These are phyloP conservation scores for Talaromyces sp. DNA, from an alignment of 2,329 filamentous ascomycete species.

Conservation along the genomic window DNA sequence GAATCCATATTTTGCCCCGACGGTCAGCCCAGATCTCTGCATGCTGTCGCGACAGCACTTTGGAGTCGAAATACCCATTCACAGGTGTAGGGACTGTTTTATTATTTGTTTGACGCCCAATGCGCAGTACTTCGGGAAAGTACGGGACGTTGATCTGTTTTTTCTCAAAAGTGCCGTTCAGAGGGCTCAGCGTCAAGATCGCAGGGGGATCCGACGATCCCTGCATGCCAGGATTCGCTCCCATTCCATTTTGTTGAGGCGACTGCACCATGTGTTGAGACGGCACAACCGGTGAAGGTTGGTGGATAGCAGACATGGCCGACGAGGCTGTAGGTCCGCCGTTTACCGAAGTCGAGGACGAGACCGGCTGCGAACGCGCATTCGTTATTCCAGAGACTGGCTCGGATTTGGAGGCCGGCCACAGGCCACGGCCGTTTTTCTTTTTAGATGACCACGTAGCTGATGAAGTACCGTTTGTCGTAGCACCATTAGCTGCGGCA, in stretches of 20 bases:
- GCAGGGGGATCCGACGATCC: slow-evolving; percentile 60
- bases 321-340: slow-evolving; percentile 54
- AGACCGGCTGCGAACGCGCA: slow-evolving; percentile 58
- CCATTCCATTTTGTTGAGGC: slow-evolving; percentile 56
- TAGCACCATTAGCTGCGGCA: slow-evolving; percentile 31
- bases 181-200: slow-evolving; percentile 77
- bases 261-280: slow-evolving; percentile 67
- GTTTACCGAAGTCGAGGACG: slow-evolving; percentile 47
- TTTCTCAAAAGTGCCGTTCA: slow-evolving; percentile 94
- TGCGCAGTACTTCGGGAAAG: slow-evolving; percentile 86
- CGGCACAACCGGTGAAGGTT: slow-evolving; percentile 58
- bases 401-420: slow-evolving; percentile 63
- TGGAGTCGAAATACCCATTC: slow-evolving; percentile 97
- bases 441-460: slow-evolving; percentile 41
- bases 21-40: slow-evolving; percentile 91
- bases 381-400: slow-evolving; percentile 60
- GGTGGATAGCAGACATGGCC: slow-evolving; percentile 60
- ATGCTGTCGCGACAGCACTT: slow-evolving; percentile 92
- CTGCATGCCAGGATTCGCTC: slow-evolving; percentile 32
- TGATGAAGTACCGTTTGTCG: slow-evolving; percentile 29
- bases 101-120: slow-evolving; percentile 94
- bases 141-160: slow-evolving; percentile 95
- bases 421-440: slow-evolving; percentile 51
- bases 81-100: slow-evolving; percentile 86
- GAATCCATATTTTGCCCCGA: slow-evolving; percentile 85